These are phyloP conservation scores for Dioszegia crocea DNA, from an alignment of 768 basidiomycete species.

Conservation along the genomic window DNA sequence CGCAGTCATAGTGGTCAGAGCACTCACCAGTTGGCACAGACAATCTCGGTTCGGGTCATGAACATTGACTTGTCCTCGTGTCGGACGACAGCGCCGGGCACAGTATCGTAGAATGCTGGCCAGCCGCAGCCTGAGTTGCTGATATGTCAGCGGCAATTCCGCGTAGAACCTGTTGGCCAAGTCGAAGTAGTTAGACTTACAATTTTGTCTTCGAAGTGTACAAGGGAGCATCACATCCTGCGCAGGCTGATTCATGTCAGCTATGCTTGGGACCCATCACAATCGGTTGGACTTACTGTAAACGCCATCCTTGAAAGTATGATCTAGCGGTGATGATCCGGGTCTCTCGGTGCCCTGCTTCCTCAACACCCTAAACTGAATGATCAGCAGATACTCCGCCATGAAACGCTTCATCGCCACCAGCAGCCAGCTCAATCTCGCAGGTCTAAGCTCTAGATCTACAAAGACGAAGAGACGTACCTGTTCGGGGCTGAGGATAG, in stretches of 20 bases:
- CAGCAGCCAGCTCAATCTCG: neutral
- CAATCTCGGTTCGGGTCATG: constrained; percentile 74
- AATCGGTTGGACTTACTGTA: constrained; percentile 53
- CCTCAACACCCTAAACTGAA: constrained; percentile 78
- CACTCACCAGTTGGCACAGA: constrained; percentile 67
- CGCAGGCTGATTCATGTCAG: constrained; percentile 54
- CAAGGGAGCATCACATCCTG: constrained; percentile 72
- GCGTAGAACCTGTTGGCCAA: neutral
- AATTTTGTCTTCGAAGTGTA: constrained; percentile 90
- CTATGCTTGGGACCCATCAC: neutral
- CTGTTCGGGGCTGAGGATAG: constrained; percentile 74
- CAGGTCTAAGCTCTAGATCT: too few species aligned
- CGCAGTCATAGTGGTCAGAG: neutral
- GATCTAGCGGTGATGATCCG: constrained; percentile 74
- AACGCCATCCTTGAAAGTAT: constrained; percentile 62
- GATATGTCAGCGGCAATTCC: neutral
- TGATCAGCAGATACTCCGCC: constrained; percentile 5
- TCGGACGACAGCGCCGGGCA: constrained; percentile 76
- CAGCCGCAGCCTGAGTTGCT: constrained; percentile 83
- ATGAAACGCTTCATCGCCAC: neutral
- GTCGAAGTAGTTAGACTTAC: constrained; percentile 14
- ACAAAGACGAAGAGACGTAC: constrained; percentile 51
- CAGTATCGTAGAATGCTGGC: constrained; percentile 96
- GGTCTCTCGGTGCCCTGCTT: constrained; percentile 80
- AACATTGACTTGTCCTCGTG: constrained; percentile 69